Base-by-base conservation (phyloP, 2,329 filamentous ascomycete genomes). In the Colletotrichum tropicicola region DNA sequence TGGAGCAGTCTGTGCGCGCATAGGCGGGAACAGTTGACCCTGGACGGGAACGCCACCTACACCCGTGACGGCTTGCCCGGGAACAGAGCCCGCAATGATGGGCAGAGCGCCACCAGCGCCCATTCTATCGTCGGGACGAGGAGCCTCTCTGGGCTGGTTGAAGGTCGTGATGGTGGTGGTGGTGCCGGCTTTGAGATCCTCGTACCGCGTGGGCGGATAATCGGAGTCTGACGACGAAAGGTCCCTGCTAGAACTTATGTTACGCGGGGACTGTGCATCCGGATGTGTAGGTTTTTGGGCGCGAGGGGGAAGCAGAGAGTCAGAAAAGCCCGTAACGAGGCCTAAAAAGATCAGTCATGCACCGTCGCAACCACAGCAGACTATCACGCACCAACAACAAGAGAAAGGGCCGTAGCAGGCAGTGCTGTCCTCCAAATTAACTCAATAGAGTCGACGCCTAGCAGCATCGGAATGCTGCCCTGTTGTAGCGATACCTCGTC, bases 401-500 rank as follows among this genome's bases (percentile, higher is more conserved):
- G 71, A 27, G 81, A 73, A 17, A 87, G 76, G 3, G 86, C 86
- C 28, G 77, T 73, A 4, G 84, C 82, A 30, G 87, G 85, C 23
- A 87, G 71, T 6, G 83, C 79, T 3, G 83, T 87, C 66, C 82
- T 79, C 43, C 80, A 72, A 21, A 81, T 75, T 15, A 87, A 71
- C 15, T 78, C 74, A 13, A 82, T 77, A 5, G 74, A 75, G 17
- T 68, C 69, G 44, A 83, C 75, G 32, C 85, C 86, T 7, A 89
- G 72, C 52, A 85, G 76, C 73, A 87, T 78, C 8, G 82, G 77
- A 7, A 83, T 78, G 69, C 86, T 88, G 63, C 80, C 79, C 84
- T 87, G 56, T 9, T 27, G 30, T 65, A 12, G 51, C 12, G 2
- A 17, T 9, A 10, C 8, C 4, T 45, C 69, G 67, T 64, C 21